Percentiles rank a stretch among this genome's conserved stretches.
Evolutionary conservation across 2,329 filamentous ascomycete species (phyloP).

Genomic region (Xylariomycetidae sp.): DNA sequence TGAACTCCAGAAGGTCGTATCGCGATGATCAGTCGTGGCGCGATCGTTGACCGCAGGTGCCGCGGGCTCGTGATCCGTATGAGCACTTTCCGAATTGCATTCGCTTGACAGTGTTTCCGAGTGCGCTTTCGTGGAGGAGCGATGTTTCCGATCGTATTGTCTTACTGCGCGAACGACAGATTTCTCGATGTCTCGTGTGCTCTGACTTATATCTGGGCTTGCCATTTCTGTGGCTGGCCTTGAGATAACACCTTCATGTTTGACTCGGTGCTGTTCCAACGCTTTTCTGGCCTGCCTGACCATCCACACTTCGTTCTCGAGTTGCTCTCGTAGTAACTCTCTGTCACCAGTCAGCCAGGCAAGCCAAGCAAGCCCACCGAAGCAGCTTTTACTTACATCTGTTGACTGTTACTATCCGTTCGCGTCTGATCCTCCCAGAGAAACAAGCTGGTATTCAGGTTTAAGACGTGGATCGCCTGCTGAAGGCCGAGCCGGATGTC

Average conservation of each 20-base stretch:
- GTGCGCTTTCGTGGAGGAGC: too few relatives aligned
- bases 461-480: constrained; percentile 6
- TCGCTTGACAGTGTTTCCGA: too few relatives aligned
- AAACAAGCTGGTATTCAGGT: constrained; percentile 9
- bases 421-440: constrained; percentile 8
- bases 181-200: constrained; percentile 11
- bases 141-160: too few relatives aligned
- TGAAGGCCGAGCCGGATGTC: too few relatives aligned
- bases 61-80: too few relatives aligned
- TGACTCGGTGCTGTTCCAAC: constrained; percentile 9
- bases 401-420: constrained; percentile 7
- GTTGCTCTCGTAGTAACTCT: constrained; percentile 8
- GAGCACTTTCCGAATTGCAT: too few relatives aligned
- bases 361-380: neutral
- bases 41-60: too few relatives aligned
- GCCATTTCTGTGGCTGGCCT: neutral
- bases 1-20: too few relatives aligned
- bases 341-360: constrained; percentile 8
- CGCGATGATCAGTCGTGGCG: too few relatives aligned
- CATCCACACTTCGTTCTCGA: constrained; percentile 7
- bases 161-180: constrained; percentile 6
- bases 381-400: constrained; percentile 6
- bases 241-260: neutral
- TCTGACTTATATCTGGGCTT: constrained; percentile 3
- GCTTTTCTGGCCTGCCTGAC: constrained; percentile 8